phyloP scores from a whole-genome alignment of 1,284 basidiomycete species.

The Naganishia albida region DNA sequence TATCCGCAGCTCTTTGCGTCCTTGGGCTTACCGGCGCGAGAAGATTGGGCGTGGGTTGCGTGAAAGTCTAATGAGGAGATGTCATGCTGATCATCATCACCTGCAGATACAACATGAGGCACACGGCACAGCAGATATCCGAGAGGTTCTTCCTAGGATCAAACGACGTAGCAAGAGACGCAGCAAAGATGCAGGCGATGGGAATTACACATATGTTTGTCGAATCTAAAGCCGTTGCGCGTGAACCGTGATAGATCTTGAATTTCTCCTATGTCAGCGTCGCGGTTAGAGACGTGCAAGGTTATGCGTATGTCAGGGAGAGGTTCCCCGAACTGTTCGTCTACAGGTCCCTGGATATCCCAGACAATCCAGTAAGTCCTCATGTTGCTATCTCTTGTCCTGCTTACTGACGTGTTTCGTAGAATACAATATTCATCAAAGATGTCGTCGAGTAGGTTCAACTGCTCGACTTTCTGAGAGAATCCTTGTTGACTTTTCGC shows the following conservation, averaged over 20 bases:
- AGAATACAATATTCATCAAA: constrained; percentile 29
- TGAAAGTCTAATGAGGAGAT: no score
- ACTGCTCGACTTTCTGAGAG: no score
- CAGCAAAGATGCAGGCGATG: constrained; percentile 65
- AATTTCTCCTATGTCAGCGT: constrained; percentile 58
- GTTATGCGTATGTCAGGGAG: constrained; percentile 79
- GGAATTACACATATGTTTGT: constrained; percentile 80
- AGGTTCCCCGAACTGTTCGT: constrained; percentile 73
- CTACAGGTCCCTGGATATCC: constrained; percentile 80
- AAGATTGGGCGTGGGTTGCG: constrained; percentile 19
- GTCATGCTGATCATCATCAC: no score
- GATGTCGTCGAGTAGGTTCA: background rate
- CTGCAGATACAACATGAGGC: constrained; percentile 85
- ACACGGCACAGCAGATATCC: constrained; percentile 88
- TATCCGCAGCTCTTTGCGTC: constrained; percentile 7
- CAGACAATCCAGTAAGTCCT: constrained; percentile 70
- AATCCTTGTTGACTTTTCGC: constrained; percentile 61
- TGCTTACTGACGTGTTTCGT: background rate
- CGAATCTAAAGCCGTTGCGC: constrained; percentile 44
- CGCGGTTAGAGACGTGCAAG: constrained; percentile 78
- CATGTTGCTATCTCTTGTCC: background rate
- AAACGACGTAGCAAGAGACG: constrained; percentile 79
- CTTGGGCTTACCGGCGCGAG: constrained; percentile 15
- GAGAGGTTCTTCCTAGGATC: constrained; percentile 82
- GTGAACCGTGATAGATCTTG: background rate